Percentiles rank a stretch among this genome's conserved stretches.
phyloP scores from a whole-genome alignment of 805 yeast species.

The Kuraishia molischiana region DNA sequence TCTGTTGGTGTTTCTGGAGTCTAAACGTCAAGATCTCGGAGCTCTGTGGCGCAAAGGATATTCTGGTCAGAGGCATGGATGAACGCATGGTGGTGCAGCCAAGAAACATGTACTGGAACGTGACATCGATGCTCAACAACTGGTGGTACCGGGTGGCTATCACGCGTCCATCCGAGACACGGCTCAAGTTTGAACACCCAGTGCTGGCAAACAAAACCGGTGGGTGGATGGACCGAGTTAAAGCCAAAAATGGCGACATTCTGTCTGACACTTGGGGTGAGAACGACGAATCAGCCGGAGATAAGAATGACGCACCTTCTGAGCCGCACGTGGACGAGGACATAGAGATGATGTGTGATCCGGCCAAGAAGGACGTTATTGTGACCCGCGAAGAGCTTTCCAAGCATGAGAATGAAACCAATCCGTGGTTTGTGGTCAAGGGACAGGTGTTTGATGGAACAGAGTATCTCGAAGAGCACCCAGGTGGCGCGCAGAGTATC shows the following conservation, averaged over 20 bases:
- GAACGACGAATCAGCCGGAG: slow-evolving; percentile 6
- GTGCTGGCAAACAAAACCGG: slow-evolving; percentile 15
- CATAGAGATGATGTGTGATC: slow-evolving; percentile 18
- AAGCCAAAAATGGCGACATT: slow-evolving; percentile 19
- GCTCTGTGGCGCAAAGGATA: slow-evolving; percentile 14
- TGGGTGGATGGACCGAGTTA: slow-evolving; percentile 28
- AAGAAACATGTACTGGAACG: slow-evolving; percentile 27
- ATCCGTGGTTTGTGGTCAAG: slow-evolving; percentile 21
- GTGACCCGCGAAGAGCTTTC: slow-evolving; percentile 11
- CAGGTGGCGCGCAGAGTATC: slow-evolving; percentile 19
- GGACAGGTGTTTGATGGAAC: slow-evolving; percentile 26
- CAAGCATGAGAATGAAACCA: slow-evolving; percentile 8
- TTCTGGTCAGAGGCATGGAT: slow-evolving; percentile 25
- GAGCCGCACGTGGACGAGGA: slow-evolving; percentile 13
- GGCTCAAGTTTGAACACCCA: slow-evolving; percentile 17
- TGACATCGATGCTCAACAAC: slow-evolving; percentile 24
- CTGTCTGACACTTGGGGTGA: slow-evolving; percentile 23
- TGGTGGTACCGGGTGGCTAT: slow-evolving; percentile 26
- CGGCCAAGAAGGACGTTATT: slow-evolving; percentile 11
- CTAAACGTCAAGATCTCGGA: slow-evolving; percentile 12
- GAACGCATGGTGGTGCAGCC: slow-evolving; percentile 24
- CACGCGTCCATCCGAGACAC: slow-evolving; percentile 5
- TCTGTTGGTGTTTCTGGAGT: slow-evolving; percentile 27
- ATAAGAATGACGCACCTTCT: slow-evolving; percentile 3
- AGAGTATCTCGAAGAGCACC: slow-evolving; percentile 21